These are phyloP conservation scores for Penicillium hesseltinei DNA, from an alignment of 2,329 filamentous ascomycete species.

Conservation along the genomic window DNA sequence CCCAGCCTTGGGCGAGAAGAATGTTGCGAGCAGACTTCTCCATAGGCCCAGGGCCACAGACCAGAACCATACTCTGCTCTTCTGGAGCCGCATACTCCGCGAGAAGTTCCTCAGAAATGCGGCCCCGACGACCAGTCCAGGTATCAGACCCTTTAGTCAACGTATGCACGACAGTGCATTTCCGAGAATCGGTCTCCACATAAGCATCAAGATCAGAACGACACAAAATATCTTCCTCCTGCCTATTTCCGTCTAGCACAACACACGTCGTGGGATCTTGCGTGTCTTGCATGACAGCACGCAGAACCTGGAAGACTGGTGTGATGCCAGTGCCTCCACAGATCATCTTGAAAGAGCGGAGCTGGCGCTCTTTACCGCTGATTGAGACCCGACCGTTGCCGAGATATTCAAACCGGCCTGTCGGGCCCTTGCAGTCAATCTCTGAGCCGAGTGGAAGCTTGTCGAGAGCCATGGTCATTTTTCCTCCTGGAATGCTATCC, in stretches of 20 bases:
- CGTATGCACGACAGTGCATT: conserved; percentile 66
- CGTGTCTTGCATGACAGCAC: conserved; percentile 66
- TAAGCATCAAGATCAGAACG: conserved; percentile 68
- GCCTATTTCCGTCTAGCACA: conserved; percentile 74
- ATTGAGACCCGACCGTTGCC: conserved; percentile 65
- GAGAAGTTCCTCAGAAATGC: conserved; percentile 64
- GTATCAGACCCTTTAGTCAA: conserved; percentile 61
- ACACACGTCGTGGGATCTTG: conserved; percentile 66
- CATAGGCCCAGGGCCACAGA: conserved; percentile 76
- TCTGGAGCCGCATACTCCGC: conserved; percentile 53
- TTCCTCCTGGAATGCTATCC: conserved; percentile 60
- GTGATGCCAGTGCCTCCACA: conserved; percentile 88
- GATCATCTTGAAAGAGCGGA: conserved; percentile 77
- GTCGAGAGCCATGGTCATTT: conserved; percentile 80
- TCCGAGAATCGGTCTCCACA: conserved; percentile 49
- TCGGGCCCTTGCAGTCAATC: conserved; percentile 84
- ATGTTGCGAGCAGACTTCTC: conserved; percentile 64
- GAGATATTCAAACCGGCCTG: conserved; percentile 79
- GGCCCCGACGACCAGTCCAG: conserved; percentile 68
- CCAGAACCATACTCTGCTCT: conserved; percentile 62
- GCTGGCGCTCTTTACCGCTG: conserved; percentile 53
- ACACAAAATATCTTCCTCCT: conserved; percentile 79
- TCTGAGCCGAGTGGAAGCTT: conserved; percentile 67
- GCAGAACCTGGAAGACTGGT: conserved; percentile 81
- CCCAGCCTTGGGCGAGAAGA: conserved; percentile 65